These are phyloP conservation scores for Verticillium albo-atrum DNA, from an alignment of 2,329 filamentous ascomycete genomes.

Conservation along the genomic window DNA sequence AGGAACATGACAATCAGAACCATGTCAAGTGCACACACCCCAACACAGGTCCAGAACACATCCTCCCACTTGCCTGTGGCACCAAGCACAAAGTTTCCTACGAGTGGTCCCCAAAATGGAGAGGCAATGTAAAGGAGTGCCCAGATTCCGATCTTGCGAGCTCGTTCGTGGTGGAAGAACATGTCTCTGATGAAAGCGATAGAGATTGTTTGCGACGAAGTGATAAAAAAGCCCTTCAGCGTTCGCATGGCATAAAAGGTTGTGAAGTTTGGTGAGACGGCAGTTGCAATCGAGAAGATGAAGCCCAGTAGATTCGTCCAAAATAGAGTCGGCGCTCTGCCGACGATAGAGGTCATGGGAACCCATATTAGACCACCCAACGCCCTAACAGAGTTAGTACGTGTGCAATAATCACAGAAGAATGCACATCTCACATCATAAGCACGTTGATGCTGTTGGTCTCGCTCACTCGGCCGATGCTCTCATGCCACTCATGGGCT, in stretches of 20 bases:
- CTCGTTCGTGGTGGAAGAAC: conserved; percentile 56
- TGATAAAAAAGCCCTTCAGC: conserved; percentile 40
- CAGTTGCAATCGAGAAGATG: conserved; percentile 18
- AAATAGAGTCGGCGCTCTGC: conserved; percentile 16
- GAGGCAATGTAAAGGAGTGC: conserved; percentile 34
- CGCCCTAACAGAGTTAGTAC: not conserved
- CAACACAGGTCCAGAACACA: conserved; percentile 43
- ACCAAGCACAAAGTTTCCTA: conserved; percentile 42
- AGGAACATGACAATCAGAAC: conserved; percentile 34
- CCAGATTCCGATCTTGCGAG: conserved; percentile 45
- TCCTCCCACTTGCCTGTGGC: conserved; percentile 38
- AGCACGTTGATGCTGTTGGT: conserved; percentile 10
- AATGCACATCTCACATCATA: conserved; percentile 9
- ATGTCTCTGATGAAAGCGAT: conserved; percentile 53
- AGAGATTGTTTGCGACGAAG: conserved; percentile 37
- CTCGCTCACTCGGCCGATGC: conserved; percentile 29
- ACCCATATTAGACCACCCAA: conserved; percentile 19
- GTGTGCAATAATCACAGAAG: not conserved
- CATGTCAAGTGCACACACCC: conserved; percentile 30
- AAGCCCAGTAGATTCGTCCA: conserved; percentile 20
- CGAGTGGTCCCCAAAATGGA: conserved; percentile 39
- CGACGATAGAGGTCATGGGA: conserved; percentile 15
- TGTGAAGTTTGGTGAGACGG: conserved; percentile 15
- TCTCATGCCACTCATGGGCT: conserved; percentile 20
- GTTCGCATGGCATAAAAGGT: conserved; percentile 17